Evolutionary conservation across 352 stramenopile species (phyloP).

Genomic region (Phytopythium chamaehyphon): DNA sequence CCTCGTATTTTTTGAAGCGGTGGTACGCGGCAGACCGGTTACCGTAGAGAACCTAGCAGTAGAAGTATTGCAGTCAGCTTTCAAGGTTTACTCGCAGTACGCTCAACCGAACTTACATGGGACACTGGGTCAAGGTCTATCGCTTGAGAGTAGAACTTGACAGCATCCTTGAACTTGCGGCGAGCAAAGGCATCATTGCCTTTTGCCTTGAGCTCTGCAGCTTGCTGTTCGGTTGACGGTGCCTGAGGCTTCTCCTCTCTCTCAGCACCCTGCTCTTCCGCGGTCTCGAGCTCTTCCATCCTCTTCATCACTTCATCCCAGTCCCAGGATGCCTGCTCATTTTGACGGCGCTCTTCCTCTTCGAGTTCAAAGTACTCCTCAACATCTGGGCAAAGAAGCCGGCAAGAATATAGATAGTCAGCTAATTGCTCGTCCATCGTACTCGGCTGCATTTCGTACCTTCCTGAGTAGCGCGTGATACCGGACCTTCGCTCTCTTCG

Average conservation of each 20-base stretch:
- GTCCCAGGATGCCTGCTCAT: slow-evolving; percentile 61
- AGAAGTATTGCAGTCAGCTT: background rate
- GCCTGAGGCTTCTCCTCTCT: slow-evolving; percentile 17
- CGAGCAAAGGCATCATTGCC: slow-evolving; percentile 77
- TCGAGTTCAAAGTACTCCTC: slow-evolving; percentile 84
- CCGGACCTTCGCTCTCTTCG: slow-evolving; percentile 56
- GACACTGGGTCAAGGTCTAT: slow-evolving; percentile 71
- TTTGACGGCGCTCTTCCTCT: slow-evolving; percentile 64
- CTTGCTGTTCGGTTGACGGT: slow-evolving; percentile 20
- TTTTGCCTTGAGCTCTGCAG: slow-evolving; percentile 58
- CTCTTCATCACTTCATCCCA: slow-evolving; percentile 87
- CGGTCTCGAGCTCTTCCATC: slow-evolving; percentile 79
- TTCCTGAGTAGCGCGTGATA: slow-evolving; percentile 53
- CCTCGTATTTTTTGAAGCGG: slow-evolving; percentile 61
- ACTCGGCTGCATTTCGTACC: slow-evolving; percentile 15
- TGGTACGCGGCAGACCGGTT: slow-evolving; percentile 77
- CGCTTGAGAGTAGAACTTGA: slow-evolving; percentile 86
- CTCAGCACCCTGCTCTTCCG: slow-evolving; percentile 36
- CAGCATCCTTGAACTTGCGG: slow-evolving; percentile 71
- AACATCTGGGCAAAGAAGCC: slow-evolving; percentile 40
- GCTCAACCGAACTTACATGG: slow-evolving; percentile 36
- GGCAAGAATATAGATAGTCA: too few species aligned
- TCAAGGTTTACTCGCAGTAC: background rate
- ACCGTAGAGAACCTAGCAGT: slow-evolving; percentile 71
- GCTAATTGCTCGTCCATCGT: background rate